These are phyloP conservation scores for Stagonosporopsis chrysanthemi DNA, from an alignment of 2,329 filamentous ascomycete species.

Conservation along the genomic window DNA sequence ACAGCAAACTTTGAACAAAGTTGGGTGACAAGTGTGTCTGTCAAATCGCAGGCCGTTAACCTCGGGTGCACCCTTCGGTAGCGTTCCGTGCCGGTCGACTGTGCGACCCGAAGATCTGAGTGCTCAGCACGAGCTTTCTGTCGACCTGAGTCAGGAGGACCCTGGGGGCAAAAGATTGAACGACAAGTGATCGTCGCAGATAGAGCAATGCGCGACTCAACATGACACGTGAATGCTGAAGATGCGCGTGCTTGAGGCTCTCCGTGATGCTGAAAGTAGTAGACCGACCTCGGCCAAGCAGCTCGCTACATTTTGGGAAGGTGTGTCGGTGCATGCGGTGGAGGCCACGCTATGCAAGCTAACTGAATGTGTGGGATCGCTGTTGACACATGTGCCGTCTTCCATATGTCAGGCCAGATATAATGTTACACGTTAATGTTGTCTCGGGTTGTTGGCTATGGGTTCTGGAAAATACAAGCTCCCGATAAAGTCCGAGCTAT, in stretches of 20 bases:
- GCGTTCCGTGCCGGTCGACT: conserved; percentile 35
- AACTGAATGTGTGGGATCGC: conserved; percentile 4
- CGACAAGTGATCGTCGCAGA: conserved; percentile 16
- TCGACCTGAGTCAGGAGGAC: conserved; percentile 24
- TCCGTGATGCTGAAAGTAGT: conserved; percentile 1
- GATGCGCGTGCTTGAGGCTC: conserved; percentile 19
- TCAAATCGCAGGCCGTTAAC: conserved; percentile 16
- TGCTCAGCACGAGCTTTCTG: conserved; percentile 30
- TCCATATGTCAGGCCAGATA: conserved; percentile 15
- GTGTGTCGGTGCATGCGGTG: conserved; percentile 5
- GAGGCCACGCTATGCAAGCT: conserved; percentile 3
- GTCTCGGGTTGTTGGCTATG: conserved; percentile 4
- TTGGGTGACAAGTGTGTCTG: conserved; percentile 18
- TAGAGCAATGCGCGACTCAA: not conserved
- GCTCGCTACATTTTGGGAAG: conserved; percentile 13
- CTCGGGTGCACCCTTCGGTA: conserved; percentile 30
- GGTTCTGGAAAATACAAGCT: not conserved
- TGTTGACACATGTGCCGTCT: conserved; percentile 6
- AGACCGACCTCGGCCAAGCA: conserved; percentile 2
- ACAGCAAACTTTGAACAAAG: conserved; percentile 1
- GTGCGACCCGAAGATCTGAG: conserved; percentile 35
- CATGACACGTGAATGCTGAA: conserved; percentile 2
- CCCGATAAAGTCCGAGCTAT: conserved; percentile 17
- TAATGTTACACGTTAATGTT: conserved; percentile 10
- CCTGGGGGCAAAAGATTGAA: conserved; percentile 11